Evolutionary conservation across 2,329 filamentous ascomycete species (phyloP).

Genomic region (Fusarium subtropicale): DNA sequence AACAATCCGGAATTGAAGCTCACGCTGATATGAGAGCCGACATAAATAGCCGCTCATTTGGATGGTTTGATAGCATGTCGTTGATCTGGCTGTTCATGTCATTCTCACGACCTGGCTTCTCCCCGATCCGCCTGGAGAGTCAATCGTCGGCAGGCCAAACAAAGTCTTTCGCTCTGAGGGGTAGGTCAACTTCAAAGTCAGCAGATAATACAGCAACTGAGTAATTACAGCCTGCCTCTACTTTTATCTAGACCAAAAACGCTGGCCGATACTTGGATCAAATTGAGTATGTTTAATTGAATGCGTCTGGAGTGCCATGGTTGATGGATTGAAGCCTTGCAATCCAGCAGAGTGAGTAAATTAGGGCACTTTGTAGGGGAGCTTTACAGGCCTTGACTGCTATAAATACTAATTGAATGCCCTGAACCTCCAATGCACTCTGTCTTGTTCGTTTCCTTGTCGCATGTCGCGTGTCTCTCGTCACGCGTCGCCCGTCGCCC

Average conservation of each 20-base stretch:
- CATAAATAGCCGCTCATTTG: neutral
- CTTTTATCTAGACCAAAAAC: neutral
- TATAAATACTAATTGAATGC: no score
- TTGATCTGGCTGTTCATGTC: neutral
- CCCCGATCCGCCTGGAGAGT: neutral
- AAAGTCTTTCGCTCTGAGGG: neutral
- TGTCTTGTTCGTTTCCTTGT: no score
- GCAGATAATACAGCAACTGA: neutral
- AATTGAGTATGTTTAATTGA: neutral
- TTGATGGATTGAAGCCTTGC: no score
- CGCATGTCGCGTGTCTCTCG: no score
- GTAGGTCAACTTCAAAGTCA: neutral
- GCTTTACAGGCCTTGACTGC: no score
- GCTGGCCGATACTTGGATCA: rapidly evolving
- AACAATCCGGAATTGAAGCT: neutral
- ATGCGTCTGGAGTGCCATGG: neutral
- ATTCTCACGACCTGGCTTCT: rapidly evolving
- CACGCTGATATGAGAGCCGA: neutral
- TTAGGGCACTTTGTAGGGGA: no score
- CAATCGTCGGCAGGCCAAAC: neutral
- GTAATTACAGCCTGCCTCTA: neutral
- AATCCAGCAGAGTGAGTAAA: no score
- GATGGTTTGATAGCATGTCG: rapidly evolving
- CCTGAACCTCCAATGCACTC: no score
- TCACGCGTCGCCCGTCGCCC: no score